Evolutionary conservation across 2,329 filamentous ascomycete species (phyloP).

Genomic region (Hymenoscyphus albidus): DNA sequence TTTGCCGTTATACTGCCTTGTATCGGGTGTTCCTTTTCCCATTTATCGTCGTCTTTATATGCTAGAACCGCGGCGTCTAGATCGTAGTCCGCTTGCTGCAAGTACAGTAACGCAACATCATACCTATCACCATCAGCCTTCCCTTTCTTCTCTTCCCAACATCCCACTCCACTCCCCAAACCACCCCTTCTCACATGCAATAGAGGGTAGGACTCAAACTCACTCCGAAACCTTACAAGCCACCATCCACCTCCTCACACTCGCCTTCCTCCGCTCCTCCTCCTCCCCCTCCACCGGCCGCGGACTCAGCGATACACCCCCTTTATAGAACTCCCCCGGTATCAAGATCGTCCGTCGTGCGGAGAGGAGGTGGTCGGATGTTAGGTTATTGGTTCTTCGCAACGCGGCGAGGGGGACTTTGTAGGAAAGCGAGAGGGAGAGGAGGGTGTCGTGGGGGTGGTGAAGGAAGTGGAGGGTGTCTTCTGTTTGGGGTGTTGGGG

Average conservation of each 20-base stretch:
- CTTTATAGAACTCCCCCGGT: constrained; percentile 66
- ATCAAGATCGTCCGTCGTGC: constrained; percentile 68
- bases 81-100: constrained; percentile 66
- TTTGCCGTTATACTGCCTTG: constrained; percentile 45
- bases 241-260: constrained; percentile 75
- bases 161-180: too few relatives aligned
- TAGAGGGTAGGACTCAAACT: constrained; percentile 29
- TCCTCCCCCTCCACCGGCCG: constrained; percentile 70
- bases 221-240: constrained; percentile 73
- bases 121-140: constrained; percentile 42
- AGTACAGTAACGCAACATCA: constrained; percentile 70
- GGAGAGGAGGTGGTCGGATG: constrained; percentile 65
- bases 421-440: constrained; percentile 68
- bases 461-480: constrained; percentile 74
- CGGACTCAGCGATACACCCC: constrained; percentile 64
- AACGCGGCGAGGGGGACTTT: constrained; percentile 61
- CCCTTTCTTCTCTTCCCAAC: too few relatives aligned
- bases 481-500: constrained; percentile 39
- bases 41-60: constrained; percentile 68
- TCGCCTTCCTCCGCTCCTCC: constrained; percentile 66
- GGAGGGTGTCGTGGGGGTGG: constrained; percentile 62
- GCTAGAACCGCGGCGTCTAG: constrained; percentile 59
- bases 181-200: too few relatives aligned
- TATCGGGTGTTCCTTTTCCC: constrained; percentile 67
- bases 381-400: constrained; percentile 64